phyloP scores from a whole-genome alignment of 2,329 filamentous ascomycete genomes.

The Beauveria brongniartii region DNA sequence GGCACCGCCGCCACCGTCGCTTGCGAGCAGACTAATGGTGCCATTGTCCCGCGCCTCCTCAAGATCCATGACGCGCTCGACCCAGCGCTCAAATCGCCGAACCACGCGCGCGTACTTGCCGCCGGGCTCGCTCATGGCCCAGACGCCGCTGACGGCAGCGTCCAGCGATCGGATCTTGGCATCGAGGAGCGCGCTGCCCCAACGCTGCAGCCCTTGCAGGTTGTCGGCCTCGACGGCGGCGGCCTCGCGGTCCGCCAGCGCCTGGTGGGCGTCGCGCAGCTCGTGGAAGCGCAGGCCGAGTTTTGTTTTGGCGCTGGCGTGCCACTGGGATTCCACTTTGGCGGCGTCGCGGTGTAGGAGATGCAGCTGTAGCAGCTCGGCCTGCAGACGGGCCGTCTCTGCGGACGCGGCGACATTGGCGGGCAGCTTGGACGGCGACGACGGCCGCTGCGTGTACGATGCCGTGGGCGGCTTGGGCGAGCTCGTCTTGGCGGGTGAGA shows the following conservation, averaged over 20 bases:
- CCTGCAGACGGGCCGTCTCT: slow-evolving; percentile 51
- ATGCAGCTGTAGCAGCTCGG: slow-evolving; percentile 57
- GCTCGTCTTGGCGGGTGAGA: slow-evolving; percentile 53
- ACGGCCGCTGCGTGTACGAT: slow-evolving; percentile 37
- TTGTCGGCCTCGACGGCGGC: slow-evolving; percentile 43
- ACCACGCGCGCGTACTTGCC: slow-evolving; percentile 49
- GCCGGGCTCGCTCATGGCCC: slow-evolving; percentile 46
- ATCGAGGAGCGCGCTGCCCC: slow-evolving; percentile 40
- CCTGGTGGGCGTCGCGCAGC: slow-evolving; percentile 27
- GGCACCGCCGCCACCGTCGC: slow-evolving; percentile 6
- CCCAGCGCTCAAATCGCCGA: slow-evolving; percentile 53
- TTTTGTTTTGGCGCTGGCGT: slow-evolving; percentile 42
- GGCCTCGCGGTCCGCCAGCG: slow-evolving; percentile 30
- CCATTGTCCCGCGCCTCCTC: slow-evolving; percentile 34
- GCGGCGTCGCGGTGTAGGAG: slow-evolving; percentile 51
- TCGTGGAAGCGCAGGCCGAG: slow-evolving; percentile 38
- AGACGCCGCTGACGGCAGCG: slow-evolving; percentile 47
- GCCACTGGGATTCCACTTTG: slow-evolving; percentile 41
- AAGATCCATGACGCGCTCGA: slow-evolving; percentile 37
- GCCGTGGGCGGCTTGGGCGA: slow-evolving; percentile 53
- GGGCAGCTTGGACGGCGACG: slow-evolving; percentile 53
- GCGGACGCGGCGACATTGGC: slow-evolving; percentile 51
- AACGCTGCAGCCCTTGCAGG: slow-evolving; percentile 42
- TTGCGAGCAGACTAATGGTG: slow-evolving; percentile 22
- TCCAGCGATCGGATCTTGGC: slow-evolving; percentile 52